A percentile compares a stretch with the other conserved stretches of the same genome.
Evolutionary conservation across 306 rosid genomes (phyloP).

Genomic region (Cucurbita ficifolia): DNA sequence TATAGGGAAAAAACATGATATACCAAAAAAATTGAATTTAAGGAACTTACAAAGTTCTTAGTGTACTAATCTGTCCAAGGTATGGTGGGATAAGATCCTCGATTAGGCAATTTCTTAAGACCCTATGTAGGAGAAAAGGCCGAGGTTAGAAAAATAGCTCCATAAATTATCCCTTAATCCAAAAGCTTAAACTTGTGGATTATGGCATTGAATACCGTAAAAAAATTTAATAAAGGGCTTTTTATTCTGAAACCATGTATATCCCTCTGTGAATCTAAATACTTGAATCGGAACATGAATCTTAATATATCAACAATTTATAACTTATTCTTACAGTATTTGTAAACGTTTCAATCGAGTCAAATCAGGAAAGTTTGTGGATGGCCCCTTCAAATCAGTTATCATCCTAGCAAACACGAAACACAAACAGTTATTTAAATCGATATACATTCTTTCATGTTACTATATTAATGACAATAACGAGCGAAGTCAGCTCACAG

Average conservation of each 20-base stretch:
- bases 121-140: slow-evolving; percentile 26
- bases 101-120: slow-evolving; percentile 50
- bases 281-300: too few relatives aligned
- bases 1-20: not conserved
- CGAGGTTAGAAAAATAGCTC: not conserved
- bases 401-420: slow-evolving; percentile 42
- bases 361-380: slow-evolving; percentile 38
- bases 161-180: too few relatives aligned
- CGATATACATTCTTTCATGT: not conserved
- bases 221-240: too few relatives aligned
- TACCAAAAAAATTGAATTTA: not conserved
- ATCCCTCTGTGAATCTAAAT: too few relatives aligned
- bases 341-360: slow-evolving; percentile 13
- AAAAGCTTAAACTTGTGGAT: too few relatives aligned
- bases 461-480: too few relatives aligned
- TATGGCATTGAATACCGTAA: too few relatives aligned
- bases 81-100: slow-evolving; percentile 24
- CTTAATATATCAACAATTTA: not conserved
- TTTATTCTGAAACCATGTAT: too few relatives aligned
- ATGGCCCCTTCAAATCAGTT: slow-evolving; percentile 47
- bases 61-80: not conserved
- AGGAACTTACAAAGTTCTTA: slow-evolving; percentile 38
- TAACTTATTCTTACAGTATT: slow-evolving; percentile 29
- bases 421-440: slow-evolving; percentile 4
- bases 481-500: slow-evolving; percentile 28